These are phyloP conservation scores for Colletotrichum shisoi DNA, from an alignment of 2,329 filamentous ascomycete genomes.

Conservation along the genomic window DNA sequence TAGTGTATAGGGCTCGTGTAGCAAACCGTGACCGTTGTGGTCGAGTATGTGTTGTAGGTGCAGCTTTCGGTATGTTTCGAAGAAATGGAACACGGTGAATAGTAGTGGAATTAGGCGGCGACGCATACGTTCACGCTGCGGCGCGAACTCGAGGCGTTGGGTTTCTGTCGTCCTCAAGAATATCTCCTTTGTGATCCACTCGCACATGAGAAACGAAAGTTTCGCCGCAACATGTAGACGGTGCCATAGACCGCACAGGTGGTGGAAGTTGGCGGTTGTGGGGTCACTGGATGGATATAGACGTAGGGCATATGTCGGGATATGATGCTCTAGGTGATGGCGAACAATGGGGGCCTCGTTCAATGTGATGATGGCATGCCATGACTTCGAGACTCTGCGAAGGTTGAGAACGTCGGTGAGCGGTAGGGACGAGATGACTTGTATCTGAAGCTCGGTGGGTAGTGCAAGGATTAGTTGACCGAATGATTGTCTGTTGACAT, in stretches of 20 bases:
- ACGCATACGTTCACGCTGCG: conserved; percentile 70
- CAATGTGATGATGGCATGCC: conserved; percentile 66
- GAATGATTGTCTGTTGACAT: conserved; percentile 54
- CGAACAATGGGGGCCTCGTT: conserved; percentile 70
- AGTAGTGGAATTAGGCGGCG: conserved; percentile 69
- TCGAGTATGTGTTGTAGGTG: conserved; percentile 65
- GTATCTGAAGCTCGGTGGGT: conserved; percentile 69
- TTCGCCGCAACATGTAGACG: conserved; percentile 71
- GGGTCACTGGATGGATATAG: conserved; percentile 64
- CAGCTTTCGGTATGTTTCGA: conserved; percentile 68
- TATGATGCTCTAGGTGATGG: conserved; percentile 66
- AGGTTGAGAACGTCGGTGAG: conserved; percentile 68
- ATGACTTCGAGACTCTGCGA: conserved; percentile 65
- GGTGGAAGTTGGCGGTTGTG: conserved; percentile 62
- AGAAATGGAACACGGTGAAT: conserved; percentile 73
- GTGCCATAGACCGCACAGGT: conserved; percentile 71
- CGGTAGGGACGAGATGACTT: conserved; percentile 67
- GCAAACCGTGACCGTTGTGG: conserved; percentile 60
- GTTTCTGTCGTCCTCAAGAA: conserved; percentile 66
- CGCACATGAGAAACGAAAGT: conserved; percentile 67
- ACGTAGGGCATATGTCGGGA: conserved; percentile 67
- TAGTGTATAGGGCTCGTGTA: conserved; percentile 62
- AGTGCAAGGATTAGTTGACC: conserved; percentile 66
- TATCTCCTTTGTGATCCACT: conserved; percentile 71
- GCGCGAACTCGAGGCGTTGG: conserved; percentile 65